A percentile compares a stretch with the other conserved stretches of the same genome.
These are phyloP conservation scores for Nannochloris sp. DNA, from an alignment of 139 green algal genomes.

Conservation along the genomic window DNA sequence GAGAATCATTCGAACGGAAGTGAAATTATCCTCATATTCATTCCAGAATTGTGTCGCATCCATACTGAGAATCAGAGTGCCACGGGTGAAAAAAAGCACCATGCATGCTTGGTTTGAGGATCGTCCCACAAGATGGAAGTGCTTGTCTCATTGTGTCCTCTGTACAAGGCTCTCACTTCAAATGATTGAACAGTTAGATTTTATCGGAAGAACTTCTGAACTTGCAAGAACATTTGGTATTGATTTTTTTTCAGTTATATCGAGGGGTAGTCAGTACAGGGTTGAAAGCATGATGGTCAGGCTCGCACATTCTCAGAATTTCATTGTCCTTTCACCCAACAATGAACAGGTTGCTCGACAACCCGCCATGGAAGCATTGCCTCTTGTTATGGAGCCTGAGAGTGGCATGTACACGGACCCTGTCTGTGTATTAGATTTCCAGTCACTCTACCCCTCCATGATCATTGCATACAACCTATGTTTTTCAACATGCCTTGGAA, in stretches of 20 bases:
- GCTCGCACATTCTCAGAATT: slow-evolving; percentile 91
- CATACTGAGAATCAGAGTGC: slow-evolving; percentile 70
- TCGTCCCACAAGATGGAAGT: slow-evolving; percentile 41
- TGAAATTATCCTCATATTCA: slow-evolving; percentile 80
- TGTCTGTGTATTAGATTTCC: slow-evolving; percentile 93
- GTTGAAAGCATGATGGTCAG: slow-evolving; percentile 90
- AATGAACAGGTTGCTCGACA: slow-evolving; percentile 69
- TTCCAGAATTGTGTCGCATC: slow-evolving; percentile 67
- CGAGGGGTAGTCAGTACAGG: slow-evolving; percentile 83
- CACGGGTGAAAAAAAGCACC: slow-evolving; percentile 44
- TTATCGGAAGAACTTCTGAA: slow-evolving; percentile 79
- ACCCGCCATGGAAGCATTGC: slow-evolving; percentile 85
- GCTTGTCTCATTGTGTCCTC: slow-evolving; percentile 25
- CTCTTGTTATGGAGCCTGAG: slow-evolving; percentile 96
- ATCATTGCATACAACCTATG: slow-evolving; percentile 99
- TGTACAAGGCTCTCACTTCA: slow-evolving; percentile 56
- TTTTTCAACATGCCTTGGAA: slow-evolving; percentile 82
- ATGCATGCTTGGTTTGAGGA: slow-evolving; percentile 73
- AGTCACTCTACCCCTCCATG: slow-evolving; percentile 91
- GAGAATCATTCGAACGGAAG: slow-evolving; percentile 53
- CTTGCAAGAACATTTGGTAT: slow-evolving; percentile 91
- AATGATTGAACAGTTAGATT: slow-evolving; percentile 82
- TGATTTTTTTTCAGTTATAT: slow-evolving; percentile 81
- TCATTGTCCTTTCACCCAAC: slow-evolving; percentile 65
- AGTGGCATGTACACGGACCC: slow-evolving; percentile 71